Base-by-base conservation (phyloP, 352 stramenopile genomes). In the Globisporangium acanthophoron region DNA sequence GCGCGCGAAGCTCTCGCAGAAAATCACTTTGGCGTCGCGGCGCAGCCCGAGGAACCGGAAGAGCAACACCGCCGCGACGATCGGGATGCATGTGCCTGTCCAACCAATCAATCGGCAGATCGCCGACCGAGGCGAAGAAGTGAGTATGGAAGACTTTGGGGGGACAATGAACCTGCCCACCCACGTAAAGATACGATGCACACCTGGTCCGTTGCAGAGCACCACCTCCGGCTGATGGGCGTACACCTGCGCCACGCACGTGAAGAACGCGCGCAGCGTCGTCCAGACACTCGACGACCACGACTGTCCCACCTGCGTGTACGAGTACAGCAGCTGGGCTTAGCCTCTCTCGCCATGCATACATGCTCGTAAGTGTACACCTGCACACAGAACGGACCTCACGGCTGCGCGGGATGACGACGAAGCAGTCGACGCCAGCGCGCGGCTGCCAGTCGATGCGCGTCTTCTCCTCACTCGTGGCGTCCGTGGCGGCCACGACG, bases 1-100 rank as follows among this genome's bases (percentile, higher is more conserved):
- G 41, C 95, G 88, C 58, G 90, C 95, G 67, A 98, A 97, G 51
- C 86, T 97, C 73, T 98, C 95, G 52, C 94, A 94, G 71, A 98
- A 98, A 9, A 98, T 62, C 62, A 98, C 89, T 63, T 88, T 85
- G 29, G 78, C 80, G 63, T 85, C 57, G 6, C 58, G 59, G 21
- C 81, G 64, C 11, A 96, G 43, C 3, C 87, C 82, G 16, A 96
- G 56, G 16, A 97, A 80, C 48, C 91, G 78, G 41, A 86, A 76
- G 18, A 98, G 62, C 63, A 98, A 76, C 49, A 93, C 83, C 2
- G 72, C 75, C 44, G 91, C 77, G 55, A 88, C 88, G 59, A 98
- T 86, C 24, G 95, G 95, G 35, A 98, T 85, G 73, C 92, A 98
- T 16, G 94, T 98, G 58, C 89, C 87, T 95, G 54, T 11, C 7